Base-by-base conservation (phyloP, 2,329 filamentous ascomycete species). In the Corniculantispora saksenae region DNA sequence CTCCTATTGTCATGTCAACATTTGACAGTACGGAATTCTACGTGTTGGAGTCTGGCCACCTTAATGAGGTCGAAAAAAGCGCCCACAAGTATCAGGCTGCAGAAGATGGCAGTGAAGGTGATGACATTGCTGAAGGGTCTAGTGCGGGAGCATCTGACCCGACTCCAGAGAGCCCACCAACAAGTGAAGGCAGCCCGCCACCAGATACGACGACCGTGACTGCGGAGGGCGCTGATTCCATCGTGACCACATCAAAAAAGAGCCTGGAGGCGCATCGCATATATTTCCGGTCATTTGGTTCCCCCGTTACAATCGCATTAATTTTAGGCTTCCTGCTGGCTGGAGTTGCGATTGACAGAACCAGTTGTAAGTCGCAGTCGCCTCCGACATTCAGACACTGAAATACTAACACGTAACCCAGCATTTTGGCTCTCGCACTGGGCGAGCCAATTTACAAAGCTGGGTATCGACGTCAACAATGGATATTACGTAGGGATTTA, bases 381-480 rank as follows among this genome's bases (percentile, higher is more conserved):
- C 5, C 21, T 38, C 7, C 10, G 12, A 29, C 15, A 53, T 29
- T 3, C 13, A 38, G 23, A 12, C 19, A 38, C 13, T 23, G 17
- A n/a, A 15, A 45, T 13, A 53, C 38, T 57, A 40, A 57, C 15
- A 21, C 25, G 35, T 45, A 19, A 21, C 32, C 50, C 21, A 61
- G 59, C 59, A 21, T 61, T 61, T 32, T 61, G 59, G 59, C 29
- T 61, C 29, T 61, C 59, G 21, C 45, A 54, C 12, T 61, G 59
- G 59, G 48, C 59, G 10, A 43, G 59, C 19, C 17, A 45, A 10
- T 48, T 29, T 21, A 21, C n/a, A 12, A 32, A 2, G 17, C 10
- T 17, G 21, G 27, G 25, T 10, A 29, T n/a, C 13, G 25, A 43
- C 32, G 7, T 53, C 17, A 23, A 61, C 32, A 48, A 38, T 15